Evolutionary conservation across 1,284 basidiomycete genomes (phyloP), one percentile per base, ranked within the genome.

Genomic region (Boletus semigastroideus): DNA sequence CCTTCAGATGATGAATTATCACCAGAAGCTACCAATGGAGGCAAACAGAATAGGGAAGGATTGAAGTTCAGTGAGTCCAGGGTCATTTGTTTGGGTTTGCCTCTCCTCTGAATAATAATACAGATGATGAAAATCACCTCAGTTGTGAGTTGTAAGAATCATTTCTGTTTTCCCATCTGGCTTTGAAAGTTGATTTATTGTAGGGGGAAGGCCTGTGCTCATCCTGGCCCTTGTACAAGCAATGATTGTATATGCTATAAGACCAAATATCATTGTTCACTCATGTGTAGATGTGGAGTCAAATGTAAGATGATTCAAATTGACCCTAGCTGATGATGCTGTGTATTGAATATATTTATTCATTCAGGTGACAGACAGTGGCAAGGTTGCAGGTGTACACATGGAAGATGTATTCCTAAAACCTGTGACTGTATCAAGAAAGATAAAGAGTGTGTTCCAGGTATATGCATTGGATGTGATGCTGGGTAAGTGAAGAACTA

Each of bases 241-340:
- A 47, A 46, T 0, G 28, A 47, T 3, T 78, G 78, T 37, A 17
- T 20, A 1, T 79, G 78, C 52, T 62, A 52, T 37, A n/a, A 28
- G 4, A 48, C 59, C 33, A 64, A 65, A 28, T 52, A 62, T 0
- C 67, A 72, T 39, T 78, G 77, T 48, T 62, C 71, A 19, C 54
- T 66, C 12, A 66, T 65, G 52, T 78, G 77, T 48, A 64, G 71
- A 37, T 78, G 77, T 61, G 59, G 67, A 5, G 39, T 49, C 1
- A 54, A 58, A 38, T 78, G 76, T 77, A 42, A 46, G 69, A 34
- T n/a, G 34, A 19, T 25, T 40, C 28, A 13, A 8, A 11, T 14
- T 14, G 7, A 14, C 28, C 28, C 14, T n/a, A n/a, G n/a, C n/a
- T n/a, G n/a, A n/a, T n/a, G n/a, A 10, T 8, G 13, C 17, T 7